Conservation (phyloP, 139 green algal genomes). For the Chlamydomonas sphaeroides region DNA sequence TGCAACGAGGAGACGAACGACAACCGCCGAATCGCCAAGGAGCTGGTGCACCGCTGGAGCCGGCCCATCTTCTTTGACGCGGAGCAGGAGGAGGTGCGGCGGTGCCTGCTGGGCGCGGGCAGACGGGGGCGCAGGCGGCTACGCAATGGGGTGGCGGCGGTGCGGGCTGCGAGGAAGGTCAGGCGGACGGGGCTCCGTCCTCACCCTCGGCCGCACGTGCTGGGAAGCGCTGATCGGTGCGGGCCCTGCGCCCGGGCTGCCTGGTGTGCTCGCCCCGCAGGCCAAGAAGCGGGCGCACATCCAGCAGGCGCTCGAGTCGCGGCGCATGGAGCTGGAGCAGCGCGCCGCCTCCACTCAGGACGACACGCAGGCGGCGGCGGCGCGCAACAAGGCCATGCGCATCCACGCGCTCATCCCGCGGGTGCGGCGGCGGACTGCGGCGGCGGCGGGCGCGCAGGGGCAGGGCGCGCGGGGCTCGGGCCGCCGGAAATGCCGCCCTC, state of each 20-base stretch:
- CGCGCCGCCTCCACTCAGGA: not conserved
- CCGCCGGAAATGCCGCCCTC: no score
- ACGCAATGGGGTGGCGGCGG: no score
- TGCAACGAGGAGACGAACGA: conserved; percentile 53
- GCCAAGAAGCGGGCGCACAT: conserved; percentile 42
- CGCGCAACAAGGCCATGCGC: conserved; percentile 40
- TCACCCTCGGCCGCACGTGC: no score
- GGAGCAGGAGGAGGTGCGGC: conserved; percentile 25
- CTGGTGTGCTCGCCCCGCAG: not conserved
- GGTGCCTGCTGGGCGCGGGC: no score
- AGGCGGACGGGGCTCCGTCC: no score
- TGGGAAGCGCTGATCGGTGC: no score
- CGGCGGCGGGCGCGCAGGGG: no score
- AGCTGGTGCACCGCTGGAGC: conserved; percentile 60
- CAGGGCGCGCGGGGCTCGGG: no score
- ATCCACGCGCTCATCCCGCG: conserved; percentile 48
- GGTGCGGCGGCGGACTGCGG: not conserved
- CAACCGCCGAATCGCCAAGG: conserved; percentile 51
- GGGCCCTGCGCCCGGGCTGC: no score
- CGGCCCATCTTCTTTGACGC: conserved; percentile 48
- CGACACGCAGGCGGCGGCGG: conserved; percentile 7
- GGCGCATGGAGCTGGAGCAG: conserved; percentile 24
- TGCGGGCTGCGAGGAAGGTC: no score
- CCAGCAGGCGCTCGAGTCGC: conserved; percentile 34
- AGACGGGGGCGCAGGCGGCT: no score